Conservation (phyloP, 768 basidiomycete genomes). For the Mycena olivaceomarginata region DNA sequence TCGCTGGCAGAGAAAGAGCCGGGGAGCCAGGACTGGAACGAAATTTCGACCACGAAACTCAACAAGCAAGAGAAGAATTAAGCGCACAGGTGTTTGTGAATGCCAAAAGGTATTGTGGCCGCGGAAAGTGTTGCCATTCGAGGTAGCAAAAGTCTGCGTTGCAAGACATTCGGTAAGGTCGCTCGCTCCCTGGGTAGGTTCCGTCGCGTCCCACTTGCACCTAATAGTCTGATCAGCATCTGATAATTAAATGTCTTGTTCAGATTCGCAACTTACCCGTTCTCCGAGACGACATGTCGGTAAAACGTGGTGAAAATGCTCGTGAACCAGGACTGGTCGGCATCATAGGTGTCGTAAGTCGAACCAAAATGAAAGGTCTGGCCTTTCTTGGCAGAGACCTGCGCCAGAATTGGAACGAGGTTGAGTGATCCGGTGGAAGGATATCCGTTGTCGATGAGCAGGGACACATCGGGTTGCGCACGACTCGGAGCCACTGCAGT, state of each 20-base stretch:
- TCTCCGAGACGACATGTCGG: slow-evolving; percentile 39
- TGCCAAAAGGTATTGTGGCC: slow-evolving; percentile 44
- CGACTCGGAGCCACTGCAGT: slow-evolving; percentile 5
- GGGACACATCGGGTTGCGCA: slow-evolving; percentile 39
- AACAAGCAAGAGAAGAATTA: not conserved
- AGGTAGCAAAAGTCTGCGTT: slow-evolving; percentile 23
- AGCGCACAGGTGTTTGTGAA: slow-evolving; percentile 34
- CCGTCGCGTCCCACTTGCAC: slow-evolving; percentile 44
- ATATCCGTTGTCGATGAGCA: slow-evolving; percentile 40
- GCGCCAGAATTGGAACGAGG: slow-evolving; percentile 19
- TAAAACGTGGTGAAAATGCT: slow-evolving; percentile 32
- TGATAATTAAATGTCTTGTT: not conserved
- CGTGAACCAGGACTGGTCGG: slow-evolving; percentile 37
- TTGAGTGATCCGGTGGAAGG: slow-evolving; percentile 37
- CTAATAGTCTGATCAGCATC: not conserved
- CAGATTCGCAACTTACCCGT: slow-evolving; percentile 25
- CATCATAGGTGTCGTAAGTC: slow-evolving; percentile 38
- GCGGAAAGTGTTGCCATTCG: slow-evolving; percentile 32
- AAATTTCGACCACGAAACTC: not conserved
- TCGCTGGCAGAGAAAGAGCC: slow-evolving; percentile 30
- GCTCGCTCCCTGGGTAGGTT: slow-evolving; percentile 36
- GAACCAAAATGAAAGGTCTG: slow-evolving; percentile 41
- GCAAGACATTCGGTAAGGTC: slow-evolving; percentile 39
- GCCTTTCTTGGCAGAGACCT: slow-evolving; percentile 35
- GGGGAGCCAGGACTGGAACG: slow-evolving; percentile 34